Percentiles rank a stretch among this genome's conserved stretches.
These are phyloP conservation scores for Marasmius fiardii DNA, from an alignment of 1,284 basidiomycete genomes.

Conservation along the genomic window DNA sequence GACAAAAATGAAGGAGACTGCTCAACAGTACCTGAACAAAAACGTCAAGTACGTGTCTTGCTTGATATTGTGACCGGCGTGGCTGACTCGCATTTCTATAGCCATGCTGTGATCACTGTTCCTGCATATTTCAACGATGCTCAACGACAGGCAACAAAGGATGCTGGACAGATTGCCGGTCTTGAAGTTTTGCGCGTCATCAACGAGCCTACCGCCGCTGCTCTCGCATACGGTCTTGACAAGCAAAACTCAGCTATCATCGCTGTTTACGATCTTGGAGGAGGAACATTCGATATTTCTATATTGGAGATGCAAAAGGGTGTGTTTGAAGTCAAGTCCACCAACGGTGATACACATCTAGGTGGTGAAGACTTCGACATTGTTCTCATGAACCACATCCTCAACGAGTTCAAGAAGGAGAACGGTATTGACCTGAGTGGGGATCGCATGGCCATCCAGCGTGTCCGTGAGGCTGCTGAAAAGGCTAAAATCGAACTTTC, in stretches of 20 bases:
- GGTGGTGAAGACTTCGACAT: constrained; percentile 99
- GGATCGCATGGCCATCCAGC: constrained; percentile 98
- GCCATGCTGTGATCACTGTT: constrained; percentile 88
- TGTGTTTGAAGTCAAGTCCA: constrained; percentile 99
- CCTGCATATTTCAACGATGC: constrained; percentile 99
- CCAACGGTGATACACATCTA: constrained; percentile 98
- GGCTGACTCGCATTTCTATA: constrained; percentile 23
- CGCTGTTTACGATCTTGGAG: constrained; percentile 95
- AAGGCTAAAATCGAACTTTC: constrained; percentile 99
- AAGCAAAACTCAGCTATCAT: constrained; percentile 82
- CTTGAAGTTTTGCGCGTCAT: constrained; percentile 97
- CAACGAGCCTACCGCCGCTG: constrained; percentile 98
- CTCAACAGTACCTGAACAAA: constrained; percentile 90
- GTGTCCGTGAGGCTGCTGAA: constrained; percentile 97
- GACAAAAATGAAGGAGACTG: constrained; percentile 95
- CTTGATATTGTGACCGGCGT: background rate
- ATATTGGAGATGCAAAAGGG: constrained; percentile 99
- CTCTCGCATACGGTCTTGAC: constrained; percentile 95
- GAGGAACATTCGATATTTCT: constrained; percentile 97
- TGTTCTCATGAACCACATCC: constrained; percentile 82
- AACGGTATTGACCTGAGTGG: constrained; percentile 76
- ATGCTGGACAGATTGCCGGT: constrained; percentile 95
- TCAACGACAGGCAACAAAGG: constrained; percentile 97
- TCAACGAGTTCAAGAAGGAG: constrained; percentile 95
- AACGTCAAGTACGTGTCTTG: constrained; percentile 77